A percentile compares a stretch with the other conserved stretches of the same genome.
These are phyloP conservation scores for Talaromyces sp. DNA, from an alignment of 2,329 filamentous ascomycete species.

Conservation along the genomic window DNA sequence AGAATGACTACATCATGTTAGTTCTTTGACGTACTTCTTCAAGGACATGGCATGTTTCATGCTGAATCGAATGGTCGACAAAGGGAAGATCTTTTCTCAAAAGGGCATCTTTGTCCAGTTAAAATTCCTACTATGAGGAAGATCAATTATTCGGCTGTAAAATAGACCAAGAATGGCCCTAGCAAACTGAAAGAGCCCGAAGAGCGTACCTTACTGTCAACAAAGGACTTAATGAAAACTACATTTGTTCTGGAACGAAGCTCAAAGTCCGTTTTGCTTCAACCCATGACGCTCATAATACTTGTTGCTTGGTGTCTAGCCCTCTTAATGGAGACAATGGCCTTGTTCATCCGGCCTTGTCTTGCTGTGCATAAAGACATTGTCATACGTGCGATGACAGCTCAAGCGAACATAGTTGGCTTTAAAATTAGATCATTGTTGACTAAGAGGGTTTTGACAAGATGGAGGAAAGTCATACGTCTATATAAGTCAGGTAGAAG, in stretches of 20 bases:
- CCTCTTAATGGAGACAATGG: not conserved
- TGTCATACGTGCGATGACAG: not conserved
- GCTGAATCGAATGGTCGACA: not conserved
- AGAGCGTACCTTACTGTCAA: not conserved
- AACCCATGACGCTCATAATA: not conserved
- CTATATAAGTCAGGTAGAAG: not conserved
- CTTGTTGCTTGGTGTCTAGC: not conserved
- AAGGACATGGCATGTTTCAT: not conserved
- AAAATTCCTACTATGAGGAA: no score
- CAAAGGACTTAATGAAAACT: not conserved
- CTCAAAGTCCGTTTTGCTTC: not conserved
- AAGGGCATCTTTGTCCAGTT: not conserved
- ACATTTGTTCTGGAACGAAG: not conserved
- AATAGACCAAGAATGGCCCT: not conserved
- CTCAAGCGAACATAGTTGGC: no score
- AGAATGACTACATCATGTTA: no score
- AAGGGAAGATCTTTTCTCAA: not conserved
- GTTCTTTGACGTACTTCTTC: not conserved
- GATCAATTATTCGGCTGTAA: not conserved
- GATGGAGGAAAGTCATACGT: not conserved
- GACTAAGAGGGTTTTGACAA: not conserved
- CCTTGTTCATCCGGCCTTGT: not conserved
- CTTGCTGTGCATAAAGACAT: not conserved
- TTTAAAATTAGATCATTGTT: not conserved
- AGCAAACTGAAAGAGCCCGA: not conserved